Base-by-base conservation (phyloP, 306 rosid genomes). In the Ammopiptanthus mongolicus region DNA sequence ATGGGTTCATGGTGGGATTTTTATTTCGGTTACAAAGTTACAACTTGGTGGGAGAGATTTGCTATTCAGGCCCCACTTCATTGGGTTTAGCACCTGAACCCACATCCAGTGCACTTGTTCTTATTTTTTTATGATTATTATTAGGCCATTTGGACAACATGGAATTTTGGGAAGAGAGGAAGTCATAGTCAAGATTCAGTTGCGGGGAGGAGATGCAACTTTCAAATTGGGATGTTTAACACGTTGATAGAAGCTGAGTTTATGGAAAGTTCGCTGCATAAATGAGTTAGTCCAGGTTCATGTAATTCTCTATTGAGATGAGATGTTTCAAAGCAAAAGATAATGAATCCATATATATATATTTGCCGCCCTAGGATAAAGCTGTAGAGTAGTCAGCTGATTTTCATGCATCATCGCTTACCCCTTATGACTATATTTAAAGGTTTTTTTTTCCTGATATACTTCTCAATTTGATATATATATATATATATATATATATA, bases 81-180 rank as follows among this genome's bases (percentile, higher is more conserved):
- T 69, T 75, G 84, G 84, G 18, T 3, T 65, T 18, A 75, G 80
- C 66, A 68, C 33, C 64, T 69, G 76, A 58, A 47, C 55, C 80
- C 60, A 44, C 34, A 25, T 59, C 44, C 53, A 5, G 2, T 69
- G 39, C 69, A 51, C 5, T 74, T 18, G 8, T 37, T 37, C 3
- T 37, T 7, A 7, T 37, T 37, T 1, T 1, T 21, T 7, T 42
- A 8, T 21, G 19, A 55, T 55, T 25, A 53, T 17, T 2, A 23
- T 60, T 28, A 15, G 25, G 65, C 4, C 66, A 74, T 36, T 8
- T 67, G 65, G 46, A 67, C 72, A 67, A 80, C 65, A 67, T 74
- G 84, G 23, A 44, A 57, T 13, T 11, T 67, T 39, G 46, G 23
- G 44, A 51, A 44, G n/a, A 25, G 37, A 3, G 15, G 13, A 37